These are phyloP conservation scores for Breviolum minutum DNA, from an alignment of 73 alveolate species.

Conservation along the genomic window DNA sequence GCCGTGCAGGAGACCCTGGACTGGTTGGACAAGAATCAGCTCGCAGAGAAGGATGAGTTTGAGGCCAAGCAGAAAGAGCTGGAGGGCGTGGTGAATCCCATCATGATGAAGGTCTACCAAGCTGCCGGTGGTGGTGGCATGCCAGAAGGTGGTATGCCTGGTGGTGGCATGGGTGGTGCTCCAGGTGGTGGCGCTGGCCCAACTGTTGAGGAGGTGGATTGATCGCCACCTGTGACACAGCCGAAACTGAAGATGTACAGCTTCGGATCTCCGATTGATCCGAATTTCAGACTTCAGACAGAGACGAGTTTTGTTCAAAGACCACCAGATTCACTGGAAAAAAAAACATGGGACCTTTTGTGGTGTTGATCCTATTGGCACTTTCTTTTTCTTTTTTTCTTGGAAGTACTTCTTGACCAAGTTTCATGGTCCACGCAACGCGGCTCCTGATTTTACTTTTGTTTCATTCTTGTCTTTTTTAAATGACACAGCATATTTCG, in stretches of 20 bases:
- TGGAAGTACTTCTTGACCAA: no score
- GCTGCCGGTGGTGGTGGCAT: constrained; percentile 7
- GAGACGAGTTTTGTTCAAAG: no score
- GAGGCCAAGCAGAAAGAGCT: constrained; percentile 30
- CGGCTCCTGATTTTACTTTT: no score
- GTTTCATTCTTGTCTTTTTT: no score
- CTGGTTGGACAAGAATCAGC: constrained; percentile 42
- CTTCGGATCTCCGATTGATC: no score
- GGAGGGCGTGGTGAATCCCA: constrained; percentile 14
- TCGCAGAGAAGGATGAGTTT: constrained; percentile 40
- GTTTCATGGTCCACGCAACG: no score
- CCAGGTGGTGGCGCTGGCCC: constrained; percentile 16
- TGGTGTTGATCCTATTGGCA: no score
- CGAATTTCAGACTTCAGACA: no score
- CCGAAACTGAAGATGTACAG: background rate
- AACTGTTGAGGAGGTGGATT: constrained; percentile 41
- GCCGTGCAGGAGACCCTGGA: constrained; percentile 65
- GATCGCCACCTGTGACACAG: background rate
- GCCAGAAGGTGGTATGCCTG: constrained; percentile 35
- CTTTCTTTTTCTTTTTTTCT: no score
- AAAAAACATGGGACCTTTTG: no score
- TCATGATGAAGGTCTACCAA: constrained; percentile 43
- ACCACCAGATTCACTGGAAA: no score
- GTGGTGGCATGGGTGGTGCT: constrained; percentile 43
- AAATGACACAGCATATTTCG: no score